Evolutionary conservation across 2,329 filamentous ascomycete genomes (phyloP).

Genomic region (Fusarium chaquense): DNA sequence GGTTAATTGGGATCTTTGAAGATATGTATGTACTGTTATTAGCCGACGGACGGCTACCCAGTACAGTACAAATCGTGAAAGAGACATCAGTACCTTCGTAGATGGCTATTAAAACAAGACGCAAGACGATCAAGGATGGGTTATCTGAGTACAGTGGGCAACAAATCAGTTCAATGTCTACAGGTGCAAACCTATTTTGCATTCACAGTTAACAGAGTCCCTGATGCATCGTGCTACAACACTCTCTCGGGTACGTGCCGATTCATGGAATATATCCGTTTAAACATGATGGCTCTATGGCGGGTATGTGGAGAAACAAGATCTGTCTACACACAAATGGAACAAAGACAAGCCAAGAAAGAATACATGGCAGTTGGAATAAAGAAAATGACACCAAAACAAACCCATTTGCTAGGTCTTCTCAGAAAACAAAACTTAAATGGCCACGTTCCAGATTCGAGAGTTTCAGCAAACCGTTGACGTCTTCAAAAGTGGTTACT

Average conservation of each 20-base stretch:
- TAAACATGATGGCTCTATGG: slow-evolving; percentile 4
- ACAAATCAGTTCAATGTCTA: background rate
- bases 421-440: slow-evolving; percentile 2
- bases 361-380: background rate
- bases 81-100: background rate
- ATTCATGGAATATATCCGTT: slow-evolving; percentile 4
- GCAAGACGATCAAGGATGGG: too few species aligned
- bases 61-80: background rate
- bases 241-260: slow-evolving; percentile 32
- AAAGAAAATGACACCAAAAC: background rate
- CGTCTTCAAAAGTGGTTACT: slow-evolving; percentile 10
- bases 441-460: background rate
- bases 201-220: slow-evolving; percentile 1
- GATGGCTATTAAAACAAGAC: background rate
- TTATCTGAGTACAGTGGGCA: background rate
- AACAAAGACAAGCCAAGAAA: slow-evolving; percentile 7
- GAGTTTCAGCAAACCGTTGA: background rate
- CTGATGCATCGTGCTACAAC: slow-evolving; percentile 13
- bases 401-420: background rate
- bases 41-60: background rate
- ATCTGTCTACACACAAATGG: slow-evolving; percentile 10
- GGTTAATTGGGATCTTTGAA: background rate
- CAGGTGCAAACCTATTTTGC: background rate
- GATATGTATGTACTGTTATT: background rate
- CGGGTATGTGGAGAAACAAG: slow-evolving; percentile 24